A percentile compares a stretch with the other conserved stretches of the same genome.
phyloP scores from a whole-genome alignment of 768 basidiomycete species.

The Nidularia pulvinata region DNA sequence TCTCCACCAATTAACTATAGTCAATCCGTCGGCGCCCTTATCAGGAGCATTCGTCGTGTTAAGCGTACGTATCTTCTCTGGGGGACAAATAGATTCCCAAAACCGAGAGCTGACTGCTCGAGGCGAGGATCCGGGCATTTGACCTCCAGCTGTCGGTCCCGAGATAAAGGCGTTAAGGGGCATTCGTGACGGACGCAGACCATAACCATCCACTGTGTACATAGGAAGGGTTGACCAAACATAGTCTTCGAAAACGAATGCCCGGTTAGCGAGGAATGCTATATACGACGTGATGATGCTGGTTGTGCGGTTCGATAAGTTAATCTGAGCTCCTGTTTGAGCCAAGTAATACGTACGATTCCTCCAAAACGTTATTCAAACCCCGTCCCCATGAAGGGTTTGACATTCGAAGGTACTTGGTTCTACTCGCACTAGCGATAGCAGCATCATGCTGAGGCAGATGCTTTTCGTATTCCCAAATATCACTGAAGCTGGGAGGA shows the following conservation, averaged over 20 bases:
- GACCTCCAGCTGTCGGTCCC: background rate
- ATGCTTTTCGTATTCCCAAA: too few species aligned
- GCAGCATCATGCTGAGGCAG: too few species aligned
- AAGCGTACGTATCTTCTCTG: slow-evolving; percentile 29
- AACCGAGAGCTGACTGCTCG: slow-evolving; percentile 43
- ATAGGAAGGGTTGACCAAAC: background rate
- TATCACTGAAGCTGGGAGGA: too few species aligned
- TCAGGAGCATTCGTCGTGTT: slow-evolving; percentile 13
- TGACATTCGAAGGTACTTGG: background rate
- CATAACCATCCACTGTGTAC: background rate
- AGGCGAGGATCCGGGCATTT: too few species aligned
- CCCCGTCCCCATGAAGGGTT: background rate
- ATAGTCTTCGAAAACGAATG: background rate
- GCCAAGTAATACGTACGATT: background rate
- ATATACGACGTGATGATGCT: background rate
- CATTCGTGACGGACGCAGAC: background rate
- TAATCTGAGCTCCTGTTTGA: background rate
- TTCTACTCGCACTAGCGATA: too few species aligned
- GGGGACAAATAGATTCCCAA: slow-evolving; percentile 47
- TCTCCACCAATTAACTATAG: slow-evolving; percentile 51
- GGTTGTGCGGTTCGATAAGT: background rate
- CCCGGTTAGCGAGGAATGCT: background rate
- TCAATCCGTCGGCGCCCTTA: slow-evolving; percentile 32
- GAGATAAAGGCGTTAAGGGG: background rate
- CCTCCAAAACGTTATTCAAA: background rate